Evolutionary conservation across 345 rosid species (phyloP).

Genomic region (Hypericum androsaemum): DNA sequence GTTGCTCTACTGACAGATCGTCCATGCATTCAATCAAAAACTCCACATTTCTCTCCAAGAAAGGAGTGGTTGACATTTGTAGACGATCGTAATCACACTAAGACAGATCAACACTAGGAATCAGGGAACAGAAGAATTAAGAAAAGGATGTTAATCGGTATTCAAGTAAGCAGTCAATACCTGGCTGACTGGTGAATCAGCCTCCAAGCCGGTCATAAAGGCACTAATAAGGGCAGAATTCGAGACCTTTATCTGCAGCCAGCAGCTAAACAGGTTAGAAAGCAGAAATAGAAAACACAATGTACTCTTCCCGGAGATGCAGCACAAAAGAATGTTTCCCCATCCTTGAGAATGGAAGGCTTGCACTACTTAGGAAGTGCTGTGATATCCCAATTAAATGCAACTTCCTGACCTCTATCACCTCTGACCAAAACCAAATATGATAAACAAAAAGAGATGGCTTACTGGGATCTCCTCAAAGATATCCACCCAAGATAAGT

Average conservation of each 20-base stretch:
- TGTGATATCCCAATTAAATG: too few relatives aligned
- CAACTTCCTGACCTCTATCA: too few relatives aligned
- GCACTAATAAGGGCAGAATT: constrained; percentile 98
- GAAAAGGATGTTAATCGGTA: neutral
- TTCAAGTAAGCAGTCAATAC: constrained; percentile 22
- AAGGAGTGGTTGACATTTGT: constrained; percentile 72
- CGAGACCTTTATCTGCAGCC: constrained; percentile 81
- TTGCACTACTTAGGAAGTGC: neutral
- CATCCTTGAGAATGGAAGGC: too few relatives aligned
- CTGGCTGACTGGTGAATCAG: constrained; percentile 83
- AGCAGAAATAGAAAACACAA: neutral
- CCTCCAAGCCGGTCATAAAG: constrained; percentile 91
- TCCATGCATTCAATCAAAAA: constrained; percentile 98
- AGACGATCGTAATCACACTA: constrained; percentile 93
- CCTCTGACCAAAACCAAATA: too few relatives aligned
- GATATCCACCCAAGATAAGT: constrained; percentile 97
- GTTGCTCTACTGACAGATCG: constrained; percentile 81
- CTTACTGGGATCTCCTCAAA: constrained; percentile 99
- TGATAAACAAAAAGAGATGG: neutral
- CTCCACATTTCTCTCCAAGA: constrained; percentile 82
- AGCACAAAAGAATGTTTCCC: too few relatives aligned
- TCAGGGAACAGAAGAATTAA: neutral
- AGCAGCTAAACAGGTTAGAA: constrained; percentile 4
- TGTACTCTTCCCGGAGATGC: neutral
- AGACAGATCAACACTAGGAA: constrained; percentile 3